A percentile compares a stretch with the other conserved stretches of the same genome.
Conservation (phyloP, 169 alveolate species). For the Plasmodium gonderi region DNA sequence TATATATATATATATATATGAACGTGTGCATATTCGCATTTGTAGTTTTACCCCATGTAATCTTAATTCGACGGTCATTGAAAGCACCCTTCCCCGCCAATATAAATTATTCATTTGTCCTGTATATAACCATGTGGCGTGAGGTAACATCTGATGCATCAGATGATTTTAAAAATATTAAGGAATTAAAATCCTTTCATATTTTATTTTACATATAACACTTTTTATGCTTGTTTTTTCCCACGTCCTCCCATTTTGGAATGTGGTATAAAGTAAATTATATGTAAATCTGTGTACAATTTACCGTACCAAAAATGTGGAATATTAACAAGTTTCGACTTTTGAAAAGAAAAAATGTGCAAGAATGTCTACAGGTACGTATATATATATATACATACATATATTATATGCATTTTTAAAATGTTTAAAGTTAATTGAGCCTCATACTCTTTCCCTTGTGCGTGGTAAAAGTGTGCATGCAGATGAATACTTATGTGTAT, state of each 20-base stretch:
- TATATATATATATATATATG: too few relatives aligned
- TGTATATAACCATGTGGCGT: not conserved
- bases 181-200: not conserved
- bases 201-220: not conserved
- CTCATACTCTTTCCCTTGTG: not conserved
- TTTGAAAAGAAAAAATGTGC: not conserved
- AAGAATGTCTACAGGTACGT: not conserved
- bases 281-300: slow-evolving; percentile 21
- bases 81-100: not conserved
- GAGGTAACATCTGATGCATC: not conserved
- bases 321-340: not conserved
- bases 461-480: not conserved
- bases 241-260: not conserved
- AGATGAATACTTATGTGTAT: not conserved
- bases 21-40: not conserved
- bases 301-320: not conserved
- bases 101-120: not conserved
- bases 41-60: not conserved
- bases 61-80: not conserved
- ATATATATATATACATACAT: not conserved
- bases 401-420: not conserved
- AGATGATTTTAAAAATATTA: not conserved
- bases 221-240: not conserved
- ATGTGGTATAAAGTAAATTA: slow-evolving; percentile 2
- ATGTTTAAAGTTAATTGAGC: not conserved